These are phyloP conservation scores for Quercus lobata DNA, from an alignment of 331 rosid species.

Conservation along the genomic window DNA sequence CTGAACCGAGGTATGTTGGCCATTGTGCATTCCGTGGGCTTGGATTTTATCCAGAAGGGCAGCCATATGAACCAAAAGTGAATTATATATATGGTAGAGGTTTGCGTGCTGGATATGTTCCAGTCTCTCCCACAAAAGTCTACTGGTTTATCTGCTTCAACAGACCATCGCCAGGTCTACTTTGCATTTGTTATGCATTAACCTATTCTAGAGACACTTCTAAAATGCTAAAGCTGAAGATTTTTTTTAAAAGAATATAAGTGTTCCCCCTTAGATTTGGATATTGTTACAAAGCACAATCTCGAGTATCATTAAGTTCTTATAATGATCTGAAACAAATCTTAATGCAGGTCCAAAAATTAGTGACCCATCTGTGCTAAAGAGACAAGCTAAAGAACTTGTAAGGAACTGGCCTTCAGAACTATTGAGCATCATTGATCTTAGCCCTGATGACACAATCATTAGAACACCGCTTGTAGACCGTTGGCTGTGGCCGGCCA, in stretches of 20 bases:
- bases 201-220: neutral
- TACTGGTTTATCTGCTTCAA: constrained; percentile 96
- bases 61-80: constrained; percentile 54
- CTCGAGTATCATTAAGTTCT: neutral
- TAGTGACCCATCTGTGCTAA: constrained; percentile 44
- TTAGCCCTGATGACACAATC: constrained; percentile 62
- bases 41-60: constrained; percentile 58
- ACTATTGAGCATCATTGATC: constrained; percentile 48
- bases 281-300: neutral
- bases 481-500: constrained; percentile 84
- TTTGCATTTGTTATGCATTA: neutral
- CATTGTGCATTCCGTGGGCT: constrained; percentile 83
- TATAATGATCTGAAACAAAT: neutral
- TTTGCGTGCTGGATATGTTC: constrained; percentile 77
- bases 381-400: constrained; percentile 55
- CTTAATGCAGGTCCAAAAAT: constrained; percentile 33
- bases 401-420: constrained; percentile 61
- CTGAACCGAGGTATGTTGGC: constrained; percentile 63
- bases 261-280: neutral
- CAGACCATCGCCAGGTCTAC: constrained; percentile 62
- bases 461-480: constrained; percentile 71
- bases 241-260: neutral
- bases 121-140: constrained; percentile 82
- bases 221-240: neutral
- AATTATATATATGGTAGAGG: constrained; percentile 77